phyloP scores from a whole-genome alignment of 2,329 filamentous ascomycete genomes.

The Fusarium sp. region DNA sequence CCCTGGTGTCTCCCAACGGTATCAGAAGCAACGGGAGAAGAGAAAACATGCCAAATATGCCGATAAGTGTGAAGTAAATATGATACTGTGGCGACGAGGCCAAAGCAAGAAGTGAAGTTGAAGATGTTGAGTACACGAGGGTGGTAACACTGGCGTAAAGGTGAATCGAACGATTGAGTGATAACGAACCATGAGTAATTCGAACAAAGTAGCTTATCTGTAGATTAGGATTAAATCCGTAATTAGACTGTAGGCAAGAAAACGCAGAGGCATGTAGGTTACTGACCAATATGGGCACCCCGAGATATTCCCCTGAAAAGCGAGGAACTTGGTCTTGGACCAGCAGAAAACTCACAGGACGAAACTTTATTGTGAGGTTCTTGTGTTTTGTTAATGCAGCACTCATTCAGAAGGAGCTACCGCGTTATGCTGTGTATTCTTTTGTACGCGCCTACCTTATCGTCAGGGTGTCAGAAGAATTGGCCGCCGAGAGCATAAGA shows the following conservation, averaged over 20 bases:
- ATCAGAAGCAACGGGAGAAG: constrained; percentile 3
- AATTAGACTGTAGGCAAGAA: background rate
- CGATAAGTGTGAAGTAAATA: constrained; percentile 1
- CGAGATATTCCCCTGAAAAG: background rate
- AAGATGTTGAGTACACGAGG: constrained; percentile 22
- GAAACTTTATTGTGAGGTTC: background rate
- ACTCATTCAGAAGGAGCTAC: background rate
- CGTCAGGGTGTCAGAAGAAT: no score
- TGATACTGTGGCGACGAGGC: background rate
- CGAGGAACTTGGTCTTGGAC: background rate
- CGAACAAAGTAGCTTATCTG: background rate
- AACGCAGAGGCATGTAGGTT: background rate
- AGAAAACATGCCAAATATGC: background rate
- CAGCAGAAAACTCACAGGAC: background rate
- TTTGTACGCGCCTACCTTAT: constrained; percentile 7
- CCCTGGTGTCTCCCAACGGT: constrained; percentile 6
- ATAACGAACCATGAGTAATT: background rate
- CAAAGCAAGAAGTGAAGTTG: constrained; percentile 6
- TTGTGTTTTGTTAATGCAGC: background rate
- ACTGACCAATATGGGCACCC: background rate
- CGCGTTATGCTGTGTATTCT: constrained; percentile 12
- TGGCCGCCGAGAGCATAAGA: no score
- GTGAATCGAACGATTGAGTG: constrained; percentile 2
- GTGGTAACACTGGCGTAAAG: constrained; percentile 32
- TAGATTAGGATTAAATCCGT: no score